A percentile compares a stretch with the other conserved stretches of the same genome.
phyloP scores from a whole-genome alignment of 768 basidiomycete species.

The Cyclocybe cylindracea region DNA sequence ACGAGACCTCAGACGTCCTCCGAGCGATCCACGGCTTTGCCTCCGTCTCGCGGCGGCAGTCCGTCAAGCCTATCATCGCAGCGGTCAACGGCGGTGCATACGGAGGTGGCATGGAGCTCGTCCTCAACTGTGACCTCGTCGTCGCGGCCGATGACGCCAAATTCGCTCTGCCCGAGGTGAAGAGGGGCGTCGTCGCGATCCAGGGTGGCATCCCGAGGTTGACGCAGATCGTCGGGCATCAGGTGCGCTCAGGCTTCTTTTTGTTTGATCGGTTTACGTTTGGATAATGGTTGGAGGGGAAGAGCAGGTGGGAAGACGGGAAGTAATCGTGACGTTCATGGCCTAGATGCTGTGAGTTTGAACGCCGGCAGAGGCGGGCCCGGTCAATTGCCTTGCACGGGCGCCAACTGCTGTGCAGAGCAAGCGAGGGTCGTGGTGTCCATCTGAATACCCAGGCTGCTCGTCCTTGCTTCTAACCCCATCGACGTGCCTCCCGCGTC shows the following conservation, averaged over 20 bases:
- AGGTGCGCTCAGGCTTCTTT: slow-evolving; percentile 43
- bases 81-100: slow-evolving; percentile 77
- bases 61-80: slow-evolving; percentile 75
- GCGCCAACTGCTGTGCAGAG: too few species aligned
- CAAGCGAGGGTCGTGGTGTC: too few species aligned
- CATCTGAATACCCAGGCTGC: too few species aligned
- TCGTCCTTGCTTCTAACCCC: too few species aligned
- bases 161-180: slow-evolving; percentile 79
- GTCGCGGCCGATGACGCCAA: slow-evolving; percentile 65
- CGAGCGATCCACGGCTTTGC: slow-evolving; percentile 63
- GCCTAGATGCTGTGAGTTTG: too few species aligned
- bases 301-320: background rate
- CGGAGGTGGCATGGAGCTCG: slow-evolving; percentile 66
- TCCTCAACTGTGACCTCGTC: slow-evolving; percentile 79
- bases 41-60: slow-evolving; percentile 67
- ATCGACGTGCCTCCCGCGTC: too few species aligned
- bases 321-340: too few species aligned
- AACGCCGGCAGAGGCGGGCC: too few species aligned
- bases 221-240: slow-evolving; percentile 67
- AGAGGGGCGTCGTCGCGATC: slow-evolving; percentile 70
- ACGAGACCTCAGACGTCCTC: slow-evolving; percentile 44
- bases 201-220: slow-evolving; percentile 80
- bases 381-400: too few species aligned
- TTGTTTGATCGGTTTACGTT: background rate
- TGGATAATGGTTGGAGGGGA: slow-evolving; percentile 1